Percentiles rank a stretch among this genome's conserved stretches.
These are phyloP conservation scores for Trametes elegans DNA, from an alignment of 768 basidiomycete genomes.

Conservation along the genomic window DNA sequence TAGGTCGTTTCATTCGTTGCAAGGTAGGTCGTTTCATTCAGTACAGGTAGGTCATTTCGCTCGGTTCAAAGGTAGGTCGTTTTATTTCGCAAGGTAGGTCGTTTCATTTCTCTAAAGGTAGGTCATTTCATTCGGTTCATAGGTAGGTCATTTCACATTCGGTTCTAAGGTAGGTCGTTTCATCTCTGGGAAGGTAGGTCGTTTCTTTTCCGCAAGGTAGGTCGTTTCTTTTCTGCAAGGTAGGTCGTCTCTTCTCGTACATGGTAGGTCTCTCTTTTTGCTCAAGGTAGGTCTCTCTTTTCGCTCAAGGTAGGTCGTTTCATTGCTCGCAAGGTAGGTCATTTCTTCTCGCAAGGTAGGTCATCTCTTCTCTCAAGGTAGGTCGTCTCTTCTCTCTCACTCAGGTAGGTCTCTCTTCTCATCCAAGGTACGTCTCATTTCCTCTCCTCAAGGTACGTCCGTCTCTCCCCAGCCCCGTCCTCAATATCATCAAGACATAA, in stretches of 20 bases:
- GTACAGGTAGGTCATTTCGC: no score
- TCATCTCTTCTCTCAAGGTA: not conserved
- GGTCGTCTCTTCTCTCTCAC: no score
- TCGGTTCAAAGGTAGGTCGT: no score
- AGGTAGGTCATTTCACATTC: no score
- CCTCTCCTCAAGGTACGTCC: not conserved
- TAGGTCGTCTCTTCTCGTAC: slow-evolving; percentile 3
- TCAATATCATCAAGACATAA: not conserved
- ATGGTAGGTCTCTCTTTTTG: not conserved
- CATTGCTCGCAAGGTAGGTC: not conserved
- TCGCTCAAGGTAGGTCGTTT: not conserved
- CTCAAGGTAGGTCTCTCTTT: not conserved
- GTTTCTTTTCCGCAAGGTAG: not conserved
- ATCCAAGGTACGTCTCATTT: no score
- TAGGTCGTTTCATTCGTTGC: no score
- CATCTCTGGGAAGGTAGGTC: not conserved
- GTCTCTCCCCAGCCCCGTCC: not conserved
- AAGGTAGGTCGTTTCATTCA: no score
- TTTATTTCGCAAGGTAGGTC: no score
- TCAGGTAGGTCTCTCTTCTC: not conserved
- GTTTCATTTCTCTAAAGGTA: no score
- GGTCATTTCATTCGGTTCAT: no score
- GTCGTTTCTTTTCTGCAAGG: not conserved
- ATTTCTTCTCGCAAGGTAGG: not conserved
- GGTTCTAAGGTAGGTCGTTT: no score